Evolutionary conservation across 2,329 filamentous ascomycete genomes (phyloP).

Genomic region (Colletotrichum lentis): DNA sequence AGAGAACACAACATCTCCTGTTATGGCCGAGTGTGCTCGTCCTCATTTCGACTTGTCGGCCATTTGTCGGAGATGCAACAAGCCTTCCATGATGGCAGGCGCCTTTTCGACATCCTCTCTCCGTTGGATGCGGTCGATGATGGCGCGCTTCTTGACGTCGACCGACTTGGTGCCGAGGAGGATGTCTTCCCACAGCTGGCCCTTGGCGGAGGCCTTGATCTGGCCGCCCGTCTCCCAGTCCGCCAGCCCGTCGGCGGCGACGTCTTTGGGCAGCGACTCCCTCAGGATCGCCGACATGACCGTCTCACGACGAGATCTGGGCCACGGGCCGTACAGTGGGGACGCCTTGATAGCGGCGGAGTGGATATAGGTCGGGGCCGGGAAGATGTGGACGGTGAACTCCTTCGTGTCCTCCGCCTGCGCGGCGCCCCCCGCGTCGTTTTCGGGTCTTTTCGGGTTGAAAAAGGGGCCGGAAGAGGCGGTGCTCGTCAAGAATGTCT

Average conservation of each 20-base stretch:
- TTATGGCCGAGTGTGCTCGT: neutral
- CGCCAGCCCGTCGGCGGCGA: constrained; percentile 51
- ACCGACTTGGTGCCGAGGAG: constrained; percentile 34
- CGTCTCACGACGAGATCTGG: constrained; percentile 43
- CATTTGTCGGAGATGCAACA: constrained; percentile 30
- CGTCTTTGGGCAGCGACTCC: constrained; percentile 50
- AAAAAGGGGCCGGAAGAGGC: constrained; percentile 32
- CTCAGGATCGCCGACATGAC: constrained; percentile 49
- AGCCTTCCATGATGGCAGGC: constrained; percentile 33
- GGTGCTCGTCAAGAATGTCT: constrained; percentile 45
- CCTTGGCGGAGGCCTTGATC: constrained; percentile 38
- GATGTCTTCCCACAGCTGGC: constrained; percentile 41
- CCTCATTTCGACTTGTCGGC: neutral
- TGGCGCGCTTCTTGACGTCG: constrained; percentile 29
- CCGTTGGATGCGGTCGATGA: constrained; percentile 19
- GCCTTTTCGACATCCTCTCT: constrained; percentile 10
- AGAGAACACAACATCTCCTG: neutral
- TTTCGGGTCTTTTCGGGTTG: neutral
- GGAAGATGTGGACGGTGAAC: constrained; percentile 55
- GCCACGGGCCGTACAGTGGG: constrained; percentile 55
- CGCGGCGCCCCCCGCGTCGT: neutral
- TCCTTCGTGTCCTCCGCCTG: constrained; percentile 43
- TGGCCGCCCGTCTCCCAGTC: constrained; percentile 53
- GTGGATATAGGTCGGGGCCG: constrained; percentile 52
- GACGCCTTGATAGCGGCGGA: constrained; percentile 47